Percentiles rank a stretch among this genome's conserved stretches.
These are phyloP conservation scores for Metschnikowia matae DNA, from an alignment of 805 yeast species.

Conservation along the genomic window DNA sequence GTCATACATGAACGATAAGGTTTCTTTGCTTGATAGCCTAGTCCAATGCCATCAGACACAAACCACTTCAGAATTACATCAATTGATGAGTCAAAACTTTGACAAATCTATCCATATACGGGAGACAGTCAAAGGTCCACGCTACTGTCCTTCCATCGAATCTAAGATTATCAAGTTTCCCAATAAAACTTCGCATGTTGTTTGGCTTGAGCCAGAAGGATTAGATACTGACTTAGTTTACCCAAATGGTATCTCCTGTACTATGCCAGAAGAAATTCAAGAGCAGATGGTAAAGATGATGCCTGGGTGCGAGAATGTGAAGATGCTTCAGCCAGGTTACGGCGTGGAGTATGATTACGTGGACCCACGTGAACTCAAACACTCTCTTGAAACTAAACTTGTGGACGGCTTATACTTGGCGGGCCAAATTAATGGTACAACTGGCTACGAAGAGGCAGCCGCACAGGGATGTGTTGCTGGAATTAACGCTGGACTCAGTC, in stretches of 20 bases:
- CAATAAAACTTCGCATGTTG: constrained; percentile 68
- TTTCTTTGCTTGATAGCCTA: constrained; percentile 54
- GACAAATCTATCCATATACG: constrained; percentile 84
- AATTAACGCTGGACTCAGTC: constrained; percentile 78
- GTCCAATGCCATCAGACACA: constrained; percentile 70
- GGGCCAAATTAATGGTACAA: constrained; percentile 97
- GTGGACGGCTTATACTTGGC: constrained; percentile 81
- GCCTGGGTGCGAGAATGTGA: constrained; percentile 83
- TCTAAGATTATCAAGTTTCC: constrained; percentile 79
- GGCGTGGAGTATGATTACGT: constrained; percentile 99
- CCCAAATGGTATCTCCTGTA: constrained; percentile 94
- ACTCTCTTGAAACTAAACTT: constrained; percentile 75
- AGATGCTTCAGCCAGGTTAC: constrained; percentile 92
- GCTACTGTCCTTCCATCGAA: constrained; percentile 97
- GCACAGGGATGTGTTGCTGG: constrained; percentile 97
- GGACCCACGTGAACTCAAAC: constrained; percentile 82
- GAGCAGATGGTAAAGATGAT: constrained; percentile 66
- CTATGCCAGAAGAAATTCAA: constrained; percentile 95
- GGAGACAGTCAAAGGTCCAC: constrained; percentile 92
- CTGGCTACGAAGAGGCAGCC: constrained; percentile 98
- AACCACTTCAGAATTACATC: constrained; percentile 74
- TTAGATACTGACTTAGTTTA: constrained; percentile 80
- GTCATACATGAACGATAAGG: constrained; percentile 74
- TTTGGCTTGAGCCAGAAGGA: constrained; percentile 98
- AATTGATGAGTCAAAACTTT: constrained; percentile 62